Evolutionary conservation across 129 eudicot genomes (phyloP).

Genomic region (Calendula officinalis): DNA sequence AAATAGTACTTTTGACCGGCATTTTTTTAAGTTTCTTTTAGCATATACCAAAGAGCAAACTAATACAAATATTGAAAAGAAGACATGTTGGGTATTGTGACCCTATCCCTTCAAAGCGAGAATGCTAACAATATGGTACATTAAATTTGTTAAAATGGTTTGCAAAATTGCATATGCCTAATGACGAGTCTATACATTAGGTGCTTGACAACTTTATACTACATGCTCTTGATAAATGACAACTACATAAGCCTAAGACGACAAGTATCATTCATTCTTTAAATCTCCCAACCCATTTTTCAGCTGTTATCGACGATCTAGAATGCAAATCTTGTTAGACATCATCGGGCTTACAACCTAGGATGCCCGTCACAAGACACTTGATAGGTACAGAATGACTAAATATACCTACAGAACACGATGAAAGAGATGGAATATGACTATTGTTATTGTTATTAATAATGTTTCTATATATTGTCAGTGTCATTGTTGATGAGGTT

Average conservation of each 20-base stretch:
- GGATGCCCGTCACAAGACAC: conserved; percentile 70
- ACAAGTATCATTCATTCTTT: conserved; percentile 68
- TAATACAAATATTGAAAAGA: background rate
- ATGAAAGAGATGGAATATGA: conserved; percentile 21
- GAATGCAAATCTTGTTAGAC: conserved; percentile 65
- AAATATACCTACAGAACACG: conserved; percentile 54
- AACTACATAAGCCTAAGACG: conserved; percentile 69
- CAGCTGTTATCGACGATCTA: conserved; percentile 73
- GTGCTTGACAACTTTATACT: background rate
- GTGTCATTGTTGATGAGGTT: background rate
- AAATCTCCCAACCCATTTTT: conserved; percentile 76
- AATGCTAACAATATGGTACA: background rate
- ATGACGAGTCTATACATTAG: no score
- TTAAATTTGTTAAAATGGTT: background rate
- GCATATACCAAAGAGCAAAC: no score
- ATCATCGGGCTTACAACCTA: conserved; percentile 69
- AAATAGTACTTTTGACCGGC: no score
- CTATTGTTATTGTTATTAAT: background rate
- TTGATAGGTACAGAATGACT: conserved; percentile 68
- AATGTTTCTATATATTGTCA: no score
- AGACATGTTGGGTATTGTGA: background rate
- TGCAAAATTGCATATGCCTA: no score
- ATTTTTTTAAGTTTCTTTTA: no score
- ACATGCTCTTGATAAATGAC: background rate
- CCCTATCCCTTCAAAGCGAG: background rate